Conservation (phyloP, 257 asterid genomes). For the Vinca minor region DNA sequence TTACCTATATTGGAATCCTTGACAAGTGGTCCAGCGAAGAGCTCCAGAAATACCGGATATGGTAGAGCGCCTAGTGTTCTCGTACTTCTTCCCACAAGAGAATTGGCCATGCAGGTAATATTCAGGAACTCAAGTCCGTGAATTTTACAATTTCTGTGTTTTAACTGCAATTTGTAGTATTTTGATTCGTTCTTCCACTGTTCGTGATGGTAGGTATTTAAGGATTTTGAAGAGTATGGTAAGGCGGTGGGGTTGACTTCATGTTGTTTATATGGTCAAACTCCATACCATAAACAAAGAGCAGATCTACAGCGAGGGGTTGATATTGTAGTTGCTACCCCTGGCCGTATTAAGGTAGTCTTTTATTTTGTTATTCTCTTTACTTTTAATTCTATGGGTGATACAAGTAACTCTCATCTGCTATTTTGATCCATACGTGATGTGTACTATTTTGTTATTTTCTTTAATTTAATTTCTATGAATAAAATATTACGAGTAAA, state of each 20-base stretch:
- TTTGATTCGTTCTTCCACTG: neutral
- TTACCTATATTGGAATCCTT: slow-evolving; percentile 82
- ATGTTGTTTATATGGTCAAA: slow-evolving; percentile 83
- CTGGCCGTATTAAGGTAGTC: slow-evolving; percentile 85
- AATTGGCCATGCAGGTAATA: slow-evolving; percentile 81
- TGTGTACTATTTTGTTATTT: neutral
- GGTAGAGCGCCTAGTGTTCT: slow-evolving; percentile 86
- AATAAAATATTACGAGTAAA: neutral
- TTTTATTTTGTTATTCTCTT: neutral
- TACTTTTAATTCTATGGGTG: neutral
- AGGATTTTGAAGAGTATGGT: slow-evolving; percentile 78
- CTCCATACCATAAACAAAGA: slow-evolving; percentile 60
- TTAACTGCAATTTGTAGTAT: neutral
- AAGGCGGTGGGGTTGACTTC: slow-evolving; percentile 61
- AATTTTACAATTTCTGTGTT: neutral
- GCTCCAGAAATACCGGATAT: slow-evolving; percentile 55
- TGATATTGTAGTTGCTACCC: slow-evolving; percentile 79
- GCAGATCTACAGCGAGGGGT: slow-evolving; percentile 67
- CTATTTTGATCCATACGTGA: too few species aligned
- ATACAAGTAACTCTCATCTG: too few species aligned
- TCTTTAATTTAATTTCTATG: neutral
- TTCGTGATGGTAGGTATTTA: slow-evolving; percentile 39
- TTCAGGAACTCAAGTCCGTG: neutral
- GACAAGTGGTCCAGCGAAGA: slow-evolving; percentile 60
- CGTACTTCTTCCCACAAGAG: slow-evolving; percentile 91